Conservation (phyloP, 805 yeast genomes). For the Hemisphaericaspora nanyangensis region DNA sequence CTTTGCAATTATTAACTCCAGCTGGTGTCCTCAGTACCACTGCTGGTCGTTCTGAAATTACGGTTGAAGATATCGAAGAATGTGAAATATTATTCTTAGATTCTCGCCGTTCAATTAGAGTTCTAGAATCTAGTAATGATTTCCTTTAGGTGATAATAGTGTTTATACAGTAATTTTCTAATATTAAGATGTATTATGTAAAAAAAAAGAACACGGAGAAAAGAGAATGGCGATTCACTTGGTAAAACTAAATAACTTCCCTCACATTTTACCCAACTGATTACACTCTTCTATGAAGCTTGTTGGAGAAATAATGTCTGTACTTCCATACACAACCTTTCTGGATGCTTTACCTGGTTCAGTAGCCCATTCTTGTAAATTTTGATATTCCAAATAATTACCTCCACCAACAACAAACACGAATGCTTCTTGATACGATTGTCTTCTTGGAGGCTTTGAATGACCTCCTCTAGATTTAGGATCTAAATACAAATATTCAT, state of each 20-base stretch:
- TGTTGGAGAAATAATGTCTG: constrained; percentile 66
- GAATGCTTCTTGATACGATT: constrained; percentile 71
- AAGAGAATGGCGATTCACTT: not conserved
- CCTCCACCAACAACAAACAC: constrained; percentile 98
- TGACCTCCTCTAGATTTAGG: constrained; percentile 90
- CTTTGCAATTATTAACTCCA: constrained; percentile 87
- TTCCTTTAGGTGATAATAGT: constrained; percentile 22
- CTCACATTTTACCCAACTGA: constrained; percentile 36
- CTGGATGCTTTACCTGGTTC: constrained; percentile 35
- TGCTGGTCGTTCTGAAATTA: constrained; percentile 65
- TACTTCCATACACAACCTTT: constrained; percentile 81
- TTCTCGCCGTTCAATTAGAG: constrained; percentile 73
- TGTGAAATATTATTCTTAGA: constrained; percentile 81
- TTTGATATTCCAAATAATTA: constrained; percentile 89
- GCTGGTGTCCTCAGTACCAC: constrained; percentile 79
- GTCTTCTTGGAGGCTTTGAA: constrained; percentile 83
- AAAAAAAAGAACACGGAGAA: not conserved
- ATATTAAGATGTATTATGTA: constrained; percentile 4
- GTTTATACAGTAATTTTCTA: not conserved
- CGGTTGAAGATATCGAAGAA: constrained; percentile 73
- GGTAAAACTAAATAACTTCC: not conserved
- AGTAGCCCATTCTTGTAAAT: constrained; percentile 81
- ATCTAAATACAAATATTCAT: constrained; percentile 86
- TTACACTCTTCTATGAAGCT: constrained; percentile 68
- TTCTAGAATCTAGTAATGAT: constrained; percentile 49